phyloP scores from a whole-genome alignment of 306 rosid species.

The Rosa multiflora region DNA sequence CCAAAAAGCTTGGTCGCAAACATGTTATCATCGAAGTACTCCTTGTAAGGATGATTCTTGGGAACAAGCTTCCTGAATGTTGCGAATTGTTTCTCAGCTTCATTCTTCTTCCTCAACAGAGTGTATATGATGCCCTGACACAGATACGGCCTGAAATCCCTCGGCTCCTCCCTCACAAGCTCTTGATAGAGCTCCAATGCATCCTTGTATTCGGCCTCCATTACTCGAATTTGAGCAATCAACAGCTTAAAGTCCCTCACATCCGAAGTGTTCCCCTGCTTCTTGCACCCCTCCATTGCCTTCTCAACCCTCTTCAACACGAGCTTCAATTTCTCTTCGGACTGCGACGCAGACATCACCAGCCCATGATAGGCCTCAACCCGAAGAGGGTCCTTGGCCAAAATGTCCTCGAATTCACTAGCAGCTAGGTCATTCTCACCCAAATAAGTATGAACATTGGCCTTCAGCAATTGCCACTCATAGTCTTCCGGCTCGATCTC shows the following conservation, averaged over 20 bases:
- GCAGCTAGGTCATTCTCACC: constrained; percentile 51
- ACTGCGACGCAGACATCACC: constrained; percentile 46
- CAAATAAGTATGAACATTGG: constrained; percentile 50
- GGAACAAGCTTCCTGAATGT: constrained; percentile 74
- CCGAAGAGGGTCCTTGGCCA: constrained; percentile 52
- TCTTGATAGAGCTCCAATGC: constrained; percentile 77
- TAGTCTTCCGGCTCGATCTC: constrained; percentile 65
- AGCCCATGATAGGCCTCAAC: constrained; percentile 84
- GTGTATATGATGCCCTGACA: constrained; percentile 88
- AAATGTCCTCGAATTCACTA: constrained; percentile 47
- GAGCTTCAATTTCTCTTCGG: constrained; percentile 26
- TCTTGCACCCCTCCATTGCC: constrained; percentile 48
- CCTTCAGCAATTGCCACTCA: constrained; percentile 69
- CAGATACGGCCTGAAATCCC: constrained; percentile 84
- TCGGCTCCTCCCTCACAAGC: constrained; percentile 73
- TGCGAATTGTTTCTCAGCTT: constrained; percentile 78
- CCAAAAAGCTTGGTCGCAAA: constrained; percentile 53
- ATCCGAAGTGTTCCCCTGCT: constrained; percentile 43
- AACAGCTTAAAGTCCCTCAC: constrained; percentile 85
- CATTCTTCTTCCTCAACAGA: constrained; percentile 63
- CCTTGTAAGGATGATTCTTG: constrained; percentile 71
- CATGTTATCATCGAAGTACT: constrained; percentile 74
- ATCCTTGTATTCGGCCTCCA: constrained; percentile 59
- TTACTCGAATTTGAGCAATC: constrained; percentile 69
- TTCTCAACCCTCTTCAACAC: constrained; percentile 52